Evolutionary conservation across 2,329 filamentous ascomycete genomes (phyloP).

Genomic region (Penicillium sumatraense): DNA sequence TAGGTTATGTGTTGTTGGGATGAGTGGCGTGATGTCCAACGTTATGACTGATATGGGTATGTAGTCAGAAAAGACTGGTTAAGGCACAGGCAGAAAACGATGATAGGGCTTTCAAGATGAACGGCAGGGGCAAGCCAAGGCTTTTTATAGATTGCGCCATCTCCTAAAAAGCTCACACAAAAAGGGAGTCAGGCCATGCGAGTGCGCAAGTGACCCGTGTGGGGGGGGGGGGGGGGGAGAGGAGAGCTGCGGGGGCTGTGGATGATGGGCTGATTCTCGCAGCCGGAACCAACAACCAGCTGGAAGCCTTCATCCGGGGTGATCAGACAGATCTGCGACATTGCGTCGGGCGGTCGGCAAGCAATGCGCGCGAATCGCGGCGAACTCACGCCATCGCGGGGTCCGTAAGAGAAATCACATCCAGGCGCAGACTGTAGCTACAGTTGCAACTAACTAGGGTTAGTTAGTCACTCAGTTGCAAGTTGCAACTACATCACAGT

Average conservation of each 20-base stretch:
- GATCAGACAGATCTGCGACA: slow-evolving; percentile 16
- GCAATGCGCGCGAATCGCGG: background rate
- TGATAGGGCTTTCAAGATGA: background rate
- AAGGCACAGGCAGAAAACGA: too few species aligned
- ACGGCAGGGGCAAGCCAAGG: background rate
- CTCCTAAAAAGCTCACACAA: background rate
- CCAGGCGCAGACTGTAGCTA: too few species aligned
- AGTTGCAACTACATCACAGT: too few species aligned
- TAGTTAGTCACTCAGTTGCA: too few species aligned
- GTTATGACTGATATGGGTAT: slow-evolving; percentile 1
- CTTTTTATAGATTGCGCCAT: slow-evolving; percentile 15
- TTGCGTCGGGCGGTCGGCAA: slow-evolving; percentile 12
- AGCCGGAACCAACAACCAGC: background rate
- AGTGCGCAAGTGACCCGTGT: slow-evolving; percentile 22
- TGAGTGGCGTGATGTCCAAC: background rate
- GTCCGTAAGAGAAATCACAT: slow-evolving; percentile 1
- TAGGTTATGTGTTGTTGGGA: background rate
- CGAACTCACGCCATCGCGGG: slow-evolving; percentile 28
- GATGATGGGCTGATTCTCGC: slow-evolving; percentile 22
- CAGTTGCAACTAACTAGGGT: too few species aligned
- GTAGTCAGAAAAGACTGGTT: background rate
- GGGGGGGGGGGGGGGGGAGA: too few species aligned
- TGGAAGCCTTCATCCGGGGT: slow-evolving; percentile 15
- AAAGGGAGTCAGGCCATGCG: slow-evolving; percentile 23
- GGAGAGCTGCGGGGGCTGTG: slow-evolving; percentile 19